Conservation (phyloP, 768 basidiomycete genomes). For the Termitomyces sp. region DNA sequence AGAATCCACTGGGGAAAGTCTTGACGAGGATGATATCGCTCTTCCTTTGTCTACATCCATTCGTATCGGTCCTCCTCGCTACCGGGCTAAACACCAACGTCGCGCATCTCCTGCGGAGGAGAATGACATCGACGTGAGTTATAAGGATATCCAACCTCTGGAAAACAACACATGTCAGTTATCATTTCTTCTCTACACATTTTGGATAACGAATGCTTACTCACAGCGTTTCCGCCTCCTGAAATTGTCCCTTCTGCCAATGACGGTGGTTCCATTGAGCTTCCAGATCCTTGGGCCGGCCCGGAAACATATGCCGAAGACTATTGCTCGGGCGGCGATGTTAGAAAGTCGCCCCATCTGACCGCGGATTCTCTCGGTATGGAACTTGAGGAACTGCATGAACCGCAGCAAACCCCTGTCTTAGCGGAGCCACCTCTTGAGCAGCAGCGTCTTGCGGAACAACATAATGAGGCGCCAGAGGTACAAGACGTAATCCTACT, state of each 20-base stretch:
- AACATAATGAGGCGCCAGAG: not conserved
- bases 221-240: slow-evolving; percentile 15
- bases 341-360: not conserved
- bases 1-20: slow-evolving; percentile 8
- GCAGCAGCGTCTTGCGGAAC: not conserved
- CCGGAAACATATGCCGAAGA: slow-evolving; percentile 33
- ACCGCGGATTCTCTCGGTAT: slow-evolving; percentile 7
- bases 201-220: not conserved
- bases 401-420: not conserved
- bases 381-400: not conserved
- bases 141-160: slow-evolving; percentile 25
- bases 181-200: not conserved
- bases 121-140: not conserved
- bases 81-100: slow-evolving; percentile 1
- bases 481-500: not conserved
- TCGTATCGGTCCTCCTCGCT: slow-evolving; percentile 4
- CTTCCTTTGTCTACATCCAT: not conserved
- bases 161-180: slow-evolving; percentile 29
- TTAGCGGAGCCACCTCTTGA: not conserved
- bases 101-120: not conserved
- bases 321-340: slow-evolving; percentile 29
- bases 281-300: slow-evolving; percentile 33
- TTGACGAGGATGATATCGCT: slow-evolving; percentile 9
- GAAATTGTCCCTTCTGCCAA: slow-evolving; percentile 17
- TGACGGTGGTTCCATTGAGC: slow-evolving; percentile 18